Percentiles rank a stretch among this genome's conserved stretches.
phyloP scores from a whole-genome alignment of 2,329 filamentous ascomycete genomes.

The Arthrobotrys megalospora region DNA sequence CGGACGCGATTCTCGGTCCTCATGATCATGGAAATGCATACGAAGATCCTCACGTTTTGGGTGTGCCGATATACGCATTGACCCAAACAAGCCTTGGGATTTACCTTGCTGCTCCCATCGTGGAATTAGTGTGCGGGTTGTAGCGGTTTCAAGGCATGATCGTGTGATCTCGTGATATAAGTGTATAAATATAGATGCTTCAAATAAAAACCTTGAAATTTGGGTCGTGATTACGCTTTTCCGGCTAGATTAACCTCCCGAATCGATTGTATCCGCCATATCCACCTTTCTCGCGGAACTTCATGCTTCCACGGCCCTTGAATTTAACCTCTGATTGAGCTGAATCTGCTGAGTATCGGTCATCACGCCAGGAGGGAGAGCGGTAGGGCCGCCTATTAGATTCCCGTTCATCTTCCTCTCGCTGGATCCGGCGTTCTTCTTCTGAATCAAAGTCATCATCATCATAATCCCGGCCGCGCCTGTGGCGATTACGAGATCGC shows the following conservation, averaged over 20 bases:
- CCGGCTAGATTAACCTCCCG: conserved; percentile 48
- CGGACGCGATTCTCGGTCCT: conserved; percentile 22
- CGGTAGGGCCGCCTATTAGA: conserved; percentile 32
- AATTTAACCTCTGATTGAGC: conserved; percentile 62
- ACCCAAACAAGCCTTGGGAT: conserved; percentile 11
- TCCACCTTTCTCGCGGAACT: conserved; percentile 63
- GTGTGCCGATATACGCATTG: conserved; percentile 9
- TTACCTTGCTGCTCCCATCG: conserved; percentile 2
- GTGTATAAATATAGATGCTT: conserved; percentile 30
- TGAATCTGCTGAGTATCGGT: conserved; percentile 29
- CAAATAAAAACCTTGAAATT: conserved; percentile 21
- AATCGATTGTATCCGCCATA: conserved; percentile 60
- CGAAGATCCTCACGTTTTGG: conserved; percentile 24
- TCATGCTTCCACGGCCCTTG: conserved; percentile 64
- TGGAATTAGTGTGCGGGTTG: neutral
- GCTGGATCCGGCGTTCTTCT: conserved; percentile 52
- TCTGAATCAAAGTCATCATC: conserved; percentile 53
- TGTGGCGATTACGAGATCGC: conserved; percentile 37
- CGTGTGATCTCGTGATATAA: conserved; percentile 16
- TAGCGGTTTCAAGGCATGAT: conserved; percentile 24
- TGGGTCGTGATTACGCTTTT: conserved; percentile 12
- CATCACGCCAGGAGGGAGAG: conserved; percentile 38
- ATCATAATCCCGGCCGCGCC: conserved; percentile 30
- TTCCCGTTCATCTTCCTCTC: conserved; percentile 53
- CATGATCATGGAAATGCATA: conserved; percentile 32